Evolutionary conservation across 352 stramenopile genomes (phyloP).

Genomic region (Phytophthora fragariae): DNA sequence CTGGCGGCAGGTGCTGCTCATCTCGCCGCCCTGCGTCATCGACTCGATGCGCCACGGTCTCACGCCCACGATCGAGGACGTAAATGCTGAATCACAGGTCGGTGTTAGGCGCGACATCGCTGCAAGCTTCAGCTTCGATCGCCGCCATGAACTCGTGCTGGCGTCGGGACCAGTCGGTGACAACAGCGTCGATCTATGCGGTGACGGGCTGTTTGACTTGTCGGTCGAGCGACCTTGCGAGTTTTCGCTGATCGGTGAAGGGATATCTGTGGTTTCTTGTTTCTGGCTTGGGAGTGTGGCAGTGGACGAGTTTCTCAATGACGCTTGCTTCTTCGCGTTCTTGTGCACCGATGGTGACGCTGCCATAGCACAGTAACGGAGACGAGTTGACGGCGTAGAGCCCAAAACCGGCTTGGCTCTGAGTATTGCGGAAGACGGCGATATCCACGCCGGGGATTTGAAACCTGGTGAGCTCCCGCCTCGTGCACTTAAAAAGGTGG

Average conservation of each 20-base stretch:
- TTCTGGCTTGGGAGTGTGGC: background rate
- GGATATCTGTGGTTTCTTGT: background rate
- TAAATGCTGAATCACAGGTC: background rate
- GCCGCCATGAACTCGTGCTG: slow-evolving; percentile 30
- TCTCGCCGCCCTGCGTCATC: slow-evolving; percentile 50
- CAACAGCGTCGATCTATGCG: background rate
- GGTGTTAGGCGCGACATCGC: background rate
- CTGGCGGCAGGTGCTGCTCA: slow-evolving; percentile 41
- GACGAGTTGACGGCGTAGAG: background rate
- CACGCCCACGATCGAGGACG: too few species aligned
- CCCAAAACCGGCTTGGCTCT: background rate
- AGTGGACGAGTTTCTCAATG: background rate
- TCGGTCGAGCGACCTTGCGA: slow-evolving; percentile 1
- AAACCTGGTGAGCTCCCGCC: background rate
- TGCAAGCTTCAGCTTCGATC: slow-evolving; percentile 21
- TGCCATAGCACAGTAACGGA: background rate
- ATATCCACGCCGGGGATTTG: background rate
- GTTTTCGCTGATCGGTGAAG: background rate
- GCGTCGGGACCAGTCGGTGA: slow-evolving; percentile 20
- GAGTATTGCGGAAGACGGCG: background rate
- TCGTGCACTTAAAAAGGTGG: background rate
- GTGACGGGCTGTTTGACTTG: background rate
- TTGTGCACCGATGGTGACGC: background rate
- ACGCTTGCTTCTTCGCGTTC: background rate
- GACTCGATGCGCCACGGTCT: slow-evolving; percentile 35